Evolutionary conservation across 495 filamentous ascomycete species (phyloP), one percentile per base, ranked within the genome.

Genomic region (Podospora tetraspora): DNA sequence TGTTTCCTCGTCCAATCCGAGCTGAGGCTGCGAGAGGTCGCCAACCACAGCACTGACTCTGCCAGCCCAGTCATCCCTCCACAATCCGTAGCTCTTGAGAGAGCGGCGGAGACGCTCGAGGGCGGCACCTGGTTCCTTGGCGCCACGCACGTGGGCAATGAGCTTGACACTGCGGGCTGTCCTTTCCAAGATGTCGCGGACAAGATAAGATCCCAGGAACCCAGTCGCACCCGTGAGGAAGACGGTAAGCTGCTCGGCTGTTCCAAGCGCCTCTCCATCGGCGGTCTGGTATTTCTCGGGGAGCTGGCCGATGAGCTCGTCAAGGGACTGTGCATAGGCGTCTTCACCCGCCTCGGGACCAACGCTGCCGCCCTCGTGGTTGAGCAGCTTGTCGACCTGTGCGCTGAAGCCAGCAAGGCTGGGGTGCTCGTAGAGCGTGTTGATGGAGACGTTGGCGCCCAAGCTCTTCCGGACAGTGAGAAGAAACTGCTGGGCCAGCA

Each of bases 221-320:
- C 94, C 94, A 34, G 95, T 97, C 0, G 91, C 92, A 32, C 94
- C 95, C 16, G 95, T 97, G 7, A 97, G 81, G 74, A 99, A 90
- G 22, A 94, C 81, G 0, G 89, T 93, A 6, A 83, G 74, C 56
- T 80, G 78, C 72, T 74, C 71, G 21, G 76, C 70, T 2, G 74
- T 66, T 23, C 59, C 64, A 32, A 80, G 58, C 1, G 75, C 67
- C n/a, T 70, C 72, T 1, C 66, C 59, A 32, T 83, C 71, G 3
- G 79, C 79, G 5, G 73, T 71, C 64, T 78, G 78, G 59, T 81
- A 84, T 69, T 78, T 77, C 0, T 74, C 71, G 7, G 71, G 74
- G 12, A 81, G 72, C 61, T 71, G 73, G n/a, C 69, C 67, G 29
- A 83, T 59, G 22, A 82, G 67, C 59, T 82, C 76, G 57, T 82